phyloP scores from a whole-genome alignment of 1,284 basidiomycete species.

The Calocybe gambosa region DNA sequence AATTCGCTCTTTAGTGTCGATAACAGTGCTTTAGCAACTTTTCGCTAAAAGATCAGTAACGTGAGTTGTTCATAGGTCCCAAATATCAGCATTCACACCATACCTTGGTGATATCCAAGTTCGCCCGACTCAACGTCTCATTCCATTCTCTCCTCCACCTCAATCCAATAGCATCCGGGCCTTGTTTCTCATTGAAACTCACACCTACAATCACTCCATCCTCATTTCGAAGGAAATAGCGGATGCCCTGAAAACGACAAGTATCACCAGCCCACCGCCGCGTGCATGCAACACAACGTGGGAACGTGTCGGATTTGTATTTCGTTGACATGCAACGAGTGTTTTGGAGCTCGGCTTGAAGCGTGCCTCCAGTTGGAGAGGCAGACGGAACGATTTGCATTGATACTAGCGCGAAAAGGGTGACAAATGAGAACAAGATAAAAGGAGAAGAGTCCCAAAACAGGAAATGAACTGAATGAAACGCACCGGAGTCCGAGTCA shows the following conservation, averaged over 20 bases:
- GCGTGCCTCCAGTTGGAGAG: constrained; percentile 12
- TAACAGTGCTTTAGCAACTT: constrained; percentile 65
- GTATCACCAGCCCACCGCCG: constrained; percentile 80
- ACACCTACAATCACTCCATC: constrained; percentile 55
- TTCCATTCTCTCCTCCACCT: constrained; percentile 68
- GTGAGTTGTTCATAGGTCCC: constrained; percentile 27
- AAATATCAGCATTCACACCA: constrained; percentile 16
- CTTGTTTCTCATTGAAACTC: constrained; percentile 60
- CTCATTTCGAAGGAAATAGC: constrained; percentile 61
- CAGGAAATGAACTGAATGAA: background rate
- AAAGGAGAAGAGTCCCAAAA: background rate
- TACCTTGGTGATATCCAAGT: constrained; percentile 59
- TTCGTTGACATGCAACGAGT: constrained; percentile 76
- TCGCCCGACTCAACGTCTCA: constrained; percentile 37
- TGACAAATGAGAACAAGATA: background rate
- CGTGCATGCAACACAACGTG: constrained; percentile 74
- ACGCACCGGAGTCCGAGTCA: constrained; percentile 27
- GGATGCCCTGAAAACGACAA: constrained; percentile 73
- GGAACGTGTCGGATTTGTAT: constrained; percentile 62
- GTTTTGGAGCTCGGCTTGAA: constrained; percentile 57
- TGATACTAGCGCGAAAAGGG: constrained; percentile 11
- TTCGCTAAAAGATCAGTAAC: constrained; percentile 19
- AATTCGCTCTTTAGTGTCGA: constrained; percentile 66
- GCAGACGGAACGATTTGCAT: constrained; percentile 20
- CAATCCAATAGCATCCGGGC: constrained; percentile 52